Conservation (phyloP, 192 early-diverging fungal genomes). For the Haplosporangium gracile region DNA sequence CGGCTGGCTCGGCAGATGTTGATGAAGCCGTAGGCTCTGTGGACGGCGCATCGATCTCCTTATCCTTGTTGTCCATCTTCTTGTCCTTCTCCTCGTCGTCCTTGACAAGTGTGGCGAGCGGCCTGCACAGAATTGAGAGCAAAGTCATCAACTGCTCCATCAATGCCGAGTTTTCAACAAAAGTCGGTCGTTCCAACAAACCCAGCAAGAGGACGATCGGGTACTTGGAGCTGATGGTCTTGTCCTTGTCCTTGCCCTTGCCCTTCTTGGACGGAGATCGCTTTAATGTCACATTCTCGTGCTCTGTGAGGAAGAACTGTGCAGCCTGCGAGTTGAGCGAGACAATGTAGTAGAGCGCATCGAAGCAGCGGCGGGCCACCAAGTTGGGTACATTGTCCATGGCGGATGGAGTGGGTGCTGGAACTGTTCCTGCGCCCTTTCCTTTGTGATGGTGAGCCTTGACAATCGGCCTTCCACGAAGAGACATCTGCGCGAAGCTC, state of each 20-base stretch:
- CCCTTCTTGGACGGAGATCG: slow-evolving; percentile 68
- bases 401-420: slow-evolving; percentile 39
- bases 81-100: slow-evolving; percentile 62
- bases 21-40: slow-evolving; percentile 1
- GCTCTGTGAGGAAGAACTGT: slow-evolving; percentile 83
- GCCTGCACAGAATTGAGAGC: slow-evolving; percentile 83
- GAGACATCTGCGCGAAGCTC: slow-evolving; percentile 80
- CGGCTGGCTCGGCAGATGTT: not conserved
- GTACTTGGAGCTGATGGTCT: slow-evolving; percentile 64
- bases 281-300: slow-evolving; percentile 69
- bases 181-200: slow-evolving; percentile 86
- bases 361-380: slow-evolving; percentile 91
- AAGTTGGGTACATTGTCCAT: slow-evolving; percentile 85
- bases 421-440: slow-evolving; percentile 21
- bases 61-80: slow-evolving; percentile 35
- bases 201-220: slow-evolving; percentile 86
- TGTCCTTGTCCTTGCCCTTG: slow-evolving; percentile 80
- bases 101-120: slow-evolving; percentile 75
- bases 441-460: slow-evolving; percentile 55
- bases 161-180: slow-evolving; percentile 81
- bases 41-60: not conserved
- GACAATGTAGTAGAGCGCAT: slow-evolving; percentile 85
- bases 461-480: slow-evolving; percentile 68
- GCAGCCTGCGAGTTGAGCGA: slow-evolving; percentile 81
- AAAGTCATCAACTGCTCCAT: slow-evolving; percentile 93